Conservation (phyloP, 2,329 filamentous ascomycete genomes). For the Penicillium sp. region DNA sequence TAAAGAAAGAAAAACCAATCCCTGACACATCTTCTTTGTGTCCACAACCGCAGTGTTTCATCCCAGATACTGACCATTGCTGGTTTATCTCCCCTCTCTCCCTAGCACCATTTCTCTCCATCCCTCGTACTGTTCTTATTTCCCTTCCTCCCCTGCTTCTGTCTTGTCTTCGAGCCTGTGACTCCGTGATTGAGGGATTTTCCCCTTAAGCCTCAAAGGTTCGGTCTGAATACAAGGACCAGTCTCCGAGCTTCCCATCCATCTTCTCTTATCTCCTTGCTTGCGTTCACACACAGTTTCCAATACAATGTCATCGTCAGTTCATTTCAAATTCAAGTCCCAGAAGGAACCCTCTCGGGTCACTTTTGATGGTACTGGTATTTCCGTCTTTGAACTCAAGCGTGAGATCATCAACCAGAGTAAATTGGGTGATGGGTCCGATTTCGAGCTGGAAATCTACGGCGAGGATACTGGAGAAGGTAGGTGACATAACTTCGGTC, state of each 20-base stretch:
- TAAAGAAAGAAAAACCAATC: background rate
- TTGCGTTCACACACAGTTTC: conserved; percentile 35
- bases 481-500: conserved; percentile 48
- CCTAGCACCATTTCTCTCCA: background rate
- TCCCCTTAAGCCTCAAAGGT: conserved; percentile 18
- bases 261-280: conserved; percentile 17
- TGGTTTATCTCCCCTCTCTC: conserved; percentile 1
- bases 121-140: conserved; percentile 1
- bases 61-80: background rate
- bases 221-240: conserved; percentile 31
- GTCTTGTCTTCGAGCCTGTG: background rate
- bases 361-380: conserved; percentile 95
- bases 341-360: conserved; percentile 93
- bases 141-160: conserved; percentile 4
- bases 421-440: conserved; percentile 89
- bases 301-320: conserved; percentile 83
- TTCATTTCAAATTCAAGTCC: conserved; percentile 99
- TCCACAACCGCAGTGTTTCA: background rate
- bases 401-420: conserved; percentile 96
- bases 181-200: conserved; percentile 24
- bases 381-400: conserved; percentile 98
- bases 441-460: conserved; percentile 94
- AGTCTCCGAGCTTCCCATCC: background rate
- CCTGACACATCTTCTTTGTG: background rate
- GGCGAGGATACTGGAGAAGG: conserved; percentile 89